Conservation (phyloP, 2,329 filamentous ascomycete genomes). For the Diaporthe batatas region DNA sequence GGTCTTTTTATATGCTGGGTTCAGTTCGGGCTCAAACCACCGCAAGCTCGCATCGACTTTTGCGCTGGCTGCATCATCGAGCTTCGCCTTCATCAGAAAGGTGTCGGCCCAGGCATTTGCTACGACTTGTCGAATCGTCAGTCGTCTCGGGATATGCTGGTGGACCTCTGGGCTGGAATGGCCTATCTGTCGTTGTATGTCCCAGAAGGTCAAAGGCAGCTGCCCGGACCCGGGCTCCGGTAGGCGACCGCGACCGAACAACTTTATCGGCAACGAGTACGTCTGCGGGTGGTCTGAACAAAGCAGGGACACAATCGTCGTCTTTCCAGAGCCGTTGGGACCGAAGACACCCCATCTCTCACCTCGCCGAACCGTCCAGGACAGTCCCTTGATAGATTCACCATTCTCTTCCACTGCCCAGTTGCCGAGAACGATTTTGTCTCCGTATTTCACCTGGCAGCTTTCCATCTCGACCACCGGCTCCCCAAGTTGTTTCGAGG, state of each 20-base stretch:
- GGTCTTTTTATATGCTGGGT: constrained; percentile 59
- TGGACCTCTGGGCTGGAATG: constrained; percentile 96
- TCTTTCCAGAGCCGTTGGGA: constrained; percentile 95
- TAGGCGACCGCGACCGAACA: constrained; percentile 86
- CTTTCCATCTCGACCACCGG: constrained; percentile 89
- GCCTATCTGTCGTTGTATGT: constrained; percentile 89
- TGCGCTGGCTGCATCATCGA: constrained; percentile 68
- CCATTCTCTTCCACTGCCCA: constrained; percentile 76
- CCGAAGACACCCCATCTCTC: constrained; percentile 95
- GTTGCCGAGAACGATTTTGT: constrained; percentile 82
- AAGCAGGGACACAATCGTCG: constrained; percentile 90
- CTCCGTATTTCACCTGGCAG: constrained; percentile 84
- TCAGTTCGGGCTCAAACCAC: constrained; percentile 86
- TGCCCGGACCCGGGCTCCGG: constrained; percentile 76
- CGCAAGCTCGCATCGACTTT: constrained; percentile 77
- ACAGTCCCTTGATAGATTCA: constrained; percentile 70
- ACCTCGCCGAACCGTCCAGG: constrained; percentile 86
- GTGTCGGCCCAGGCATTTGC: constrained; percentile 94
- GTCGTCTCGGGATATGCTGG: constrained; percentile 85
- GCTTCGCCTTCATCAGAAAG: constrained; percentile 77
- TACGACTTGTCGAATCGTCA: constrained; percentile 80
- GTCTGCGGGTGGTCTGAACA: constrained; percentile 97
- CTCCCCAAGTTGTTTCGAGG: constrained; percentile 64
- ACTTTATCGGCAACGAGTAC: constrained; percentile 86
- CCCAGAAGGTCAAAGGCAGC: constrained; percentile 88